These are phyloP conservation scores for Suillus luteus DNA, from an alignment of 768 basidiomycete species.

Conservation along the genomic window DNA sequence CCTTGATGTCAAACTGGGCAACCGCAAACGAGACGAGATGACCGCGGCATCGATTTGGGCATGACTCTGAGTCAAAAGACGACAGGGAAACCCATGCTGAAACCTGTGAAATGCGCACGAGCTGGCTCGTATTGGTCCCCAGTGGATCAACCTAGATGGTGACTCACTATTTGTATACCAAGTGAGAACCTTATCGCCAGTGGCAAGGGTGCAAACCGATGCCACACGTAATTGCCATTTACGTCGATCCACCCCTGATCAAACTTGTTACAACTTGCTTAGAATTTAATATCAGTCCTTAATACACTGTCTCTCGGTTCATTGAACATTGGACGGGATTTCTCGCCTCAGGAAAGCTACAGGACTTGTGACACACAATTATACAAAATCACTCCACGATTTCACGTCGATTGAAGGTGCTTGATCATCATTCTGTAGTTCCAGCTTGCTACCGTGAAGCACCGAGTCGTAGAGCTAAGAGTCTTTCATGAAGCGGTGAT, in stretches of 20 bases:
- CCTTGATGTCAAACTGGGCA: no score
- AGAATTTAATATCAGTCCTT: not conserved
- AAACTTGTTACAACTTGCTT: not conserved
- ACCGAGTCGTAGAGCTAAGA: not conserved
- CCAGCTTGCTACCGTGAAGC: not conserved
- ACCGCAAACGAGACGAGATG: no score
- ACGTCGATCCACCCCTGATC: not conserved
- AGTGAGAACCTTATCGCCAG: no score
- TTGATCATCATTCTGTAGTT: not conserved
- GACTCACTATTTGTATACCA: no score
- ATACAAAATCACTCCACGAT: not conserved
- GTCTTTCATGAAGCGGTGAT: not conserved
- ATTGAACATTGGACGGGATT: not conserved
- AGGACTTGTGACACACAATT: not conserved
- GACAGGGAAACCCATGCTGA: no score
- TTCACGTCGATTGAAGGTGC: not conserved
- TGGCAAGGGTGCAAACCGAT: no score
- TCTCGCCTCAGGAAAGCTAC: not conserved
- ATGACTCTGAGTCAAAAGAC: no score
- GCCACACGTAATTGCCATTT: not conserved
- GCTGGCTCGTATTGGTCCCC: no score
- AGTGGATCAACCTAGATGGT: no score
- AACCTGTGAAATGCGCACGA: no score
- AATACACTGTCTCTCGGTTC: not conserved
- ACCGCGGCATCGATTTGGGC: no score